Evolutionary conservation across 2,329 filamentous ascomycete genomes (phyloP).

Genomic region (Myrmaecium sp.): DNA sequence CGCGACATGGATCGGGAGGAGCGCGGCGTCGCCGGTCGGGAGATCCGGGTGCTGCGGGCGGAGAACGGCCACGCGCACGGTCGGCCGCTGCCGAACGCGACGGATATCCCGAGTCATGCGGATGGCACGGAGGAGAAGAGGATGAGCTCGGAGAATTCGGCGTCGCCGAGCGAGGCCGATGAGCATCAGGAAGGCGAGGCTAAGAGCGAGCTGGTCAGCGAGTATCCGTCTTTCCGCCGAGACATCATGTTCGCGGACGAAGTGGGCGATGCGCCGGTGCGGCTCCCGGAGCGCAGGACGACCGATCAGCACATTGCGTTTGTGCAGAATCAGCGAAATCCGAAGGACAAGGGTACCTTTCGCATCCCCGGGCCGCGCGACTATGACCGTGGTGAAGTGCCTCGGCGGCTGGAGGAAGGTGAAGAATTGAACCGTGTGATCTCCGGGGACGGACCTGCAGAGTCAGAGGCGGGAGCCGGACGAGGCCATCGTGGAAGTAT

Average conservation of each 20-base stretch:
- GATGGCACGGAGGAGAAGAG: not conserved
- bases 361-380: constrained; percentile 87
- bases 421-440: constrained; percentile 3
- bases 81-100: too few relatives aligned
- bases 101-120: constrained; percentile 1
- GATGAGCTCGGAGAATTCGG: not conserved
- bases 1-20: constrained; percentile 31
- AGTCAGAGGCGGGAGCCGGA: not conserved
- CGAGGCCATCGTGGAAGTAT: not conserved
- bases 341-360: constrained; percentile 53
- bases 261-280: constrained; percentile 40
- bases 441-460: constrained; percentile 9
- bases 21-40: constrained; percentile 45
- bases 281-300: constrained; percentile 34
- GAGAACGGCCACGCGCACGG: constrained; percentile 33
- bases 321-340: constrained; percentile 64
- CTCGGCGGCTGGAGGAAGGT: constrained; percentile 38
- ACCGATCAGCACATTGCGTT: constrained; percentile 78
- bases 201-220: not conserved
- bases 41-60: constrained; percentile 49
- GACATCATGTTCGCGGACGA: constrained; percentile 55
- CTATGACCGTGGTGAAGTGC: constrained; percentile 65
- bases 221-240: constrained; percentile 13
- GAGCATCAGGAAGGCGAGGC: constrained; percentile 4
- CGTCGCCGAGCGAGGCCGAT: constrained; percentile 1